A percentile compares a stretch with the other conserved stretches of the same genome.
phyloP scores from a whole-genome alignment of 2,329 filamentous ascomycete genomes.

The Coniella lustricola region DNA sequence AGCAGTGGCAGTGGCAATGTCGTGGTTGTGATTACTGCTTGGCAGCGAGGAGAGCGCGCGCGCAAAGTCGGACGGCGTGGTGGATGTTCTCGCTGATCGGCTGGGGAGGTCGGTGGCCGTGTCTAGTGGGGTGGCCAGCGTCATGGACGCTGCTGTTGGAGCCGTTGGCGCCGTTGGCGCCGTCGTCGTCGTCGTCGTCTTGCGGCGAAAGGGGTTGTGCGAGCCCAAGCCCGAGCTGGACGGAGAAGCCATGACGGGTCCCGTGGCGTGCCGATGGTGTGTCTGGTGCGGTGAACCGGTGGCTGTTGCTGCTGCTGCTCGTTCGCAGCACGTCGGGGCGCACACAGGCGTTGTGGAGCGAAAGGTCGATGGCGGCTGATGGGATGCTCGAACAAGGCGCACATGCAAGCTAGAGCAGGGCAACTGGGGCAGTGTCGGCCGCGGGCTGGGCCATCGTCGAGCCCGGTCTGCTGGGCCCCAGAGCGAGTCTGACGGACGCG shows the following conservation, averaged over 20 bases:
- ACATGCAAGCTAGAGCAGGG: not conserved
- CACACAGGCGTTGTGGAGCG: too few relatives aligned
- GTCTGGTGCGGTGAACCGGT: not conserved
- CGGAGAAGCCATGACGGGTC: slow-evolving; percentile 28
- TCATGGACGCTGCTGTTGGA: too few relatives aligned
- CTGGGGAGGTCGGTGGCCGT: not conserved
- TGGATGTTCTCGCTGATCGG: slow-evolving; percentile 1
- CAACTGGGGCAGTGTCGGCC: not conserved
- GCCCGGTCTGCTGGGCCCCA: not conserved
- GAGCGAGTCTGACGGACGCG: too few relatives aligned
- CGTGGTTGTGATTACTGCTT: slow-evolving; percentile 1
- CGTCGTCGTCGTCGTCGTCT: slow-evolving; percentile 18
- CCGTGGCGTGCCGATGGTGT: too few relatives aligned
- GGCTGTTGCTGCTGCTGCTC: not conserved
- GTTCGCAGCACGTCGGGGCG: not conserved
- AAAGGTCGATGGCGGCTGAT: too few relatives aligned
- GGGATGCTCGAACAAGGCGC: not conserved
- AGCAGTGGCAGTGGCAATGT: too few relatives aligned
- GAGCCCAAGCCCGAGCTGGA: slow-evolving; percentile 28
- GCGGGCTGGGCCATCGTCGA: not conserved
- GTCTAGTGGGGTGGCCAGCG: too few relatives aligned
- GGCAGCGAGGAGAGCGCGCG: slow-evolving; percentile 9
- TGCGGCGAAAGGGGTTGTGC: slow-evolving; percentile 49
- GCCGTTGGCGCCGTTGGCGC: slow-evolving; percentile 17
- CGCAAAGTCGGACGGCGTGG: slow-evolving; percentile 17